phyloP scores from a whole-genome alignment of 768 basidiomycete genomes.

The Lentinula detonsa region DNA sequence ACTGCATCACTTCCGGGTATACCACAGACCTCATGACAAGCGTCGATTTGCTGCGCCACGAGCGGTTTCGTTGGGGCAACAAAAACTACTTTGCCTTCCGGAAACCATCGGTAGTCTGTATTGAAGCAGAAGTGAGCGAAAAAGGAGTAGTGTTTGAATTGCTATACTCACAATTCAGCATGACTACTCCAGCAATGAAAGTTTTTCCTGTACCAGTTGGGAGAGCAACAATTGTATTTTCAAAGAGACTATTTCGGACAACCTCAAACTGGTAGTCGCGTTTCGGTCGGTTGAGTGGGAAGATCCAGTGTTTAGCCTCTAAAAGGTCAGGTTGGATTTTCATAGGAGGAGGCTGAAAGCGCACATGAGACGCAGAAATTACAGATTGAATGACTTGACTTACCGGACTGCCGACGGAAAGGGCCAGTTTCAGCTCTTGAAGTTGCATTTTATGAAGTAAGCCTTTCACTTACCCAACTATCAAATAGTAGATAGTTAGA shows the following conservation, averaged over 20 bases:
- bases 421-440: neutral
- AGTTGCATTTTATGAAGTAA: too few relatives aligned
- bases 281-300: conserved; percentile 80
- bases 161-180: conserved; percentile 74
- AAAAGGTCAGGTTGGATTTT: conserved; percentile 73
- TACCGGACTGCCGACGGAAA: conserved; percentile 24
- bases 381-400: conserved; percentile 7
- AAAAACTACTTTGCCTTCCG: conserved; percentile 87
- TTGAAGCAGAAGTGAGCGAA: neutral
- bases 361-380: neutral
- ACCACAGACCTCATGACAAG: conserved; percentile 90
- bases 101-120: conserved; percentile 88
- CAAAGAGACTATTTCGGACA: conserved; percentile 75
- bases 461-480: neutral
- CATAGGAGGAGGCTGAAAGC: conserved; percentile 62
- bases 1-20: conserved; percentile 83
- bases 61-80: conserved; percentile 95
- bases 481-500: neutral
- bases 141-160: neutral
- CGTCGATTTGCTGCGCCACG: conserved; percentile 91
- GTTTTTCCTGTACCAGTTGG: conserved; percentile 98
- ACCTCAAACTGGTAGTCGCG: conserved; percentile 97
- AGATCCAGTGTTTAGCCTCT: conserved; percentile 83
- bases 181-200: conserved; percentile 93
- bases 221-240: conserved; percentile 90